phyloP scores from a whole-genome alignment of 78 protist genomes.

The Dictyostelium intermedium region DNA sequence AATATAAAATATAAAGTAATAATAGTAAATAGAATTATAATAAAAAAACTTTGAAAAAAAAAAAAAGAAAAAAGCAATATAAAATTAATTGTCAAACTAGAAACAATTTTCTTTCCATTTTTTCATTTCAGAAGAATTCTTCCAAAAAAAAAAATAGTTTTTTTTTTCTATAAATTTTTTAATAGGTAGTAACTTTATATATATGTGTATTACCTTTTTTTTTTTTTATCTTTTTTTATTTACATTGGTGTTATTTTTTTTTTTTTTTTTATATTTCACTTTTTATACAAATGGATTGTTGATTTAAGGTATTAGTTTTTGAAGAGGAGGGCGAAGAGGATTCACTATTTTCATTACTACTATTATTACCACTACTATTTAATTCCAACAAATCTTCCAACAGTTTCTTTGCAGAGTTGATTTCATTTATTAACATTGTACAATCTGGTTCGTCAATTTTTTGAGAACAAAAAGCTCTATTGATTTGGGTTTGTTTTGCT shows the following conservation, averaged over 20 bases:
- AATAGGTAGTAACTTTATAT: not conserved
- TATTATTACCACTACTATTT: not conserved
- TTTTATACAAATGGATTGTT: conserved; percentile 19
- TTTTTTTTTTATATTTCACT: not conserved
- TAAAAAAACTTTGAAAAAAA: not conserved
- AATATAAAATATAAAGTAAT: not conserved
- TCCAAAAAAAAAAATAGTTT: not conserved
- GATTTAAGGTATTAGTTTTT: not conserved
- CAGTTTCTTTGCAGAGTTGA: conserved; percentile 35
- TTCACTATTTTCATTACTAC: not conserved
- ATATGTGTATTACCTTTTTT: no score
- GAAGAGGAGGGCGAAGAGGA: not conserved
- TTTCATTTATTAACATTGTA: conserved; percentile 21
- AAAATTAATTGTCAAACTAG: no score
- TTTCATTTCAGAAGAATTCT: no score
- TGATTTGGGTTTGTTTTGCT: conserved; percentile 68
- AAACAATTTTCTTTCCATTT: not conserved
- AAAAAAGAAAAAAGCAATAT: not conserved
- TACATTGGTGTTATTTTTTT: not conserved
- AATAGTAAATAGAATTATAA: not conserved
- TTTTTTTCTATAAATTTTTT: not conserved
- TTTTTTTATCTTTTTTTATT: not conserved
- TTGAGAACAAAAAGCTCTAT: conserved; percentile 23
- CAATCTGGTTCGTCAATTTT: conserved; percentile 53
- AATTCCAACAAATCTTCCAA: conserved; percentile 11